Evolutionary conservation across 768 basidiomycete species (phyloP).

Genomic region (Pleurotus eryngii): DNA sequence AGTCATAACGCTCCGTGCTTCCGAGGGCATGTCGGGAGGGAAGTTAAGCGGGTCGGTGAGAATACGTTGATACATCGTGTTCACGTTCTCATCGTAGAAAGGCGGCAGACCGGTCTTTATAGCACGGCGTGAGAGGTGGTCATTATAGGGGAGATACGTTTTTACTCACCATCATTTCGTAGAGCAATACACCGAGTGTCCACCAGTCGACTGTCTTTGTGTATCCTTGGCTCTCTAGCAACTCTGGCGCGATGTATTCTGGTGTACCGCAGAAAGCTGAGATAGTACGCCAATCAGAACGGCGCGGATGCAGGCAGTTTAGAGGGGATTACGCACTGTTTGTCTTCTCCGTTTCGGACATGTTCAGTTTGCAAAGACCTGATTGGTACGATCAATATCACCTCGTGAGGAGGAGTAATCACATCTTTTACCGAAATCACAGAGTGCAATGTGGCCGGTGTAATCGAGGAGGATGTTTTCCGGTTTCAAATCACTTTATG

Average conservation of each 20-base stretch:
- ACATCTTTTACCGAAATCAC: constrained; percentile 75
- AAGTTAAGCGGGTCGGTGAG: constrained; percentile 91
- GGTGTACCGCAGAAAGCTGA: constrained; percentile 97
- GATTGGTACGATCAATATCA: not conserved
- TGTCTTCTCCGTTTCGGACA: constrained; percentile 96
- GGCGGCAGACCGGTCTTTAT: constrained; percentile 89
- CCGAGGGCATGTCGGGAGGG: constrained; percentile 81
- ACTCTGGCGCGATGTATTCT: constrained; percentile 97
- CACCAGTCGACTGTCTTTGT: constrained; percentile 99
- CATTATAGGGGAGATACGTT: constrained; percentile 9
- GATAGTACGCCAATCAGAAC: constrained; percentile 10
- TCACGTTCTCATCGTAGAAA: constrained; percentile 98
- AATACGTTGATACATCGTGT: constrained; percentile 96
- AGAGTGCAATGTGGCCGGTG: constrained; percentile 95
- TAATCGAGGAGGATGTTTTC: constrained; percentile 98
- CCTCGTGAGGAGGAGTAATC: not conserved
- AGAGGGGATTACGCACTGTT: constrained; percentile 60
- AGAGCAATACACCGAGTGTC: constrained; percentile 94
- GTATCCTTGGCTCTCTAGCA: constrained; percentile 94
- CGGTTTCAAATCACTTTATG: constrained; percentile 83
- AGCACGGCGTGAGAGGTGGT: not conserved
- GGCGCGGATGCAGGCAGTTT: not conserved
- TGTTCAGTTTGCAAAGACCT: constrained; percentile 93
- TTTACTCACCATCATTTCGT: constrained; percentile 84
- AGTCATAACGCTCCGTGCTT: constrained; percentile 87